phyloP scores from a whole-genome alignment of 2,329 filamentous ascomycete species.

The Arthrobotrys pseudoclavata region DNA sequence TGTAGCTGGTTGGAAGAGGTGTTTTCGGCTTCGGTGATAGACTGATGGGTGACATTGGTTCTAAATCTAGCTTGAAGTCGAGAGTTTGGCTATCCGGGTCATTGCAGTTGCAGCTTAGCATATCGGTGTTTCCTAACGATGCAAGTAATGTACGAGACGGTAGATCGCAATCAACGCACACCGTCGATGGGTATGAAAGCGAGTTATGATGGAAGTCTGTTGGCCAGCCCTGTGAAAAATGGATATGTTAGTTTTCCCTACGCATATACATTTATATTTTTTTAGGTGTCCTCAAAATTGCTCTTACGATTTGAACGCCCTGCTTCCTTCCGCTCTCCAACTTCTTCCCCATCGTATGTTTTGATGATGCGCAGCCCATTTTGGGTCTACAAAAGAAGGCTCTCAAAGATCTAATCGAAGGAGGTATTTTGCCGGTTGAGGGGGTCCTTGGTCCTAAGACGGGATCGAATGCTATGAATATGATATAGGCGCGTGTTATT shows the following conservation, averaged over 20 bases:
- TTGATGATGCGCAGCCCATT: constrained; percentile 57
- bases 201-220: constrained; percentile 51
- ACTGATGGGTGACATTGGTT: constrained; percentile 46
- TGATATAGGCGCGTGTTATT: constrained; percentile 4
- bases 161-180: constrained; percentile 54
- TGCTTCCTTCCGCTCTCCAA: constrained; percentile 29
- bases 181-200: constrained; percentile 54
- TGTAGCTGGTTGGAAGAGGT: constrained; percentile 51
- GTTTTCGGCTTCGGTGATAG: constrained; percentile 18
- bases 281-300: neutral
- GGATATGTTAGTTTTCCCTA: neutral
- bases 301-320: constrained; percentile 55
- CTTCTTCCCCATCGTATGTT: constrained; percentile 41
- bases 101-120: constrained; percentile 46
- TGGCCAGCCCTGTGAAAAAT: constrained; percentile 35
- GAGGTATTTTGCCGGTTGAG: constrained; percentile 48
- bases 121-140: constrained; percentile 50
- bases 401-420: constrained; percentile 41
- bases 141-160: constrained; percentile 49
- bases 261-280: neutral
- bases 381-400: constrained; percentile 41
- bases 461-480: constrained; percentile 28
- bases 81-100: constrained; percentile 26
- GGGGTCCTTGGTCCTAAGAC: constrained; percentile 43
- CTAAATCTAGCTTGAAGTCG: constrained; percentile 42